phyloP scores from a whole-genome alignment of 176 grass and related monocot species.

The Ensete ventricosum region DNA sequence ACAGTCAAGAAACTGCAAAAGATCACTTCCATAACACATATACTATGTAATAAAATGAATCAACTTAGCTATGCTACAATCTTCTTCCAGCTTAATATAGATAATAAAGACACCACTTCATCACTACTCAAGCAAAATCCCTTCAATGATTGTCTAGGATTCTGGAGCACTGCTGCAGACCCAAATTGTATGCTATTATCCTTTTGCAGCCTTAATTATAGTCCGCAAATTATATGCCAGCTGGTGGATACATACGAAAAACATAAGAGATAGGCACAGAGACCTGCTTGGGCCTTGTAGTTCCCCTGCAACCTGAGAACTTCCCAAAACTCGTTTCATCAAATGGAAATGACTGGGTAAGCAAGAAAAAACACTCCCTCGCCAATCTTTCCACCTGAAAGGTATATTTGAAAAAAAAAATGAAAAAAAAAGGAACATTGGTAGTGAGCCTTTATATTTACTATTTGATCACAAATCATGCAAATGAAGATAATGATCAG shows the following conservation, averaged over 20 bases:
- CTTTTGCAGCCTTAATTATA: neutral
- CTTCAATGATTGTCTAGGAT: neutral
- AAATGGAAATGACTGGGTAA: slow-evolving; percentile 57
- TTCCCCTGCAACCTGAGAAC: slow-evolving; percentile 33
- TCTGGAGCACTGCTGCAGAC: neutral
- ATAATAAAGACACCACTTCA: neutral
- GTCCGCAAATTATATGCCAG: slow-evolving; percentile 22
- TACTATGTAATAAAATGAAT: no score
- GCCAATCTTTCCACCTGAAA: slow-evolving; percentile 73
- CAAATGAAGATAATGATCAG: no score
- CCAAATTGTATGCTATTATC: slow-evolving; percentile 16
- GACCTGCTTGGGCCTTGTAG: slow-evolving; percentile 44
- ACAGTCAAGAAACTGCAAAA: no score
- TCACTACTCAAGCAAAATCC: neutral
- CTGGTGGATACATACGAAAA: slow-evolving; percentile 56
- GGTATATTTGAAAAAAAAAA: neutral
- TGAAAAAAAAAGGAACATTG: neutral
- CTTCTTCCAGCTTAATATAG: no score
- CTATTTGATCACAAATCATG: neutral
- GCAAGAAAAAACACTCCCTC: slow-evolving; percentile 64
- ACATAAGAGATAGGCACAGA: slow-evolving; percentile 56
- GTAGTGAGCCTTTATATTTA: neutral
- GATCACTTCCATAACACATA: no score
- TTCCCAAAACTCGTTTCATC: slow-evolving; percentile 61
- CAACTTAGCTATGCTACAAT: no score